Percentiles rank a stretch among this genome's conserved stretches.
These are phyloP conservation scores for Acer campestre DNA, from an alignment of 345 rosid genomes.

Conservation along the genomic window DNA sequence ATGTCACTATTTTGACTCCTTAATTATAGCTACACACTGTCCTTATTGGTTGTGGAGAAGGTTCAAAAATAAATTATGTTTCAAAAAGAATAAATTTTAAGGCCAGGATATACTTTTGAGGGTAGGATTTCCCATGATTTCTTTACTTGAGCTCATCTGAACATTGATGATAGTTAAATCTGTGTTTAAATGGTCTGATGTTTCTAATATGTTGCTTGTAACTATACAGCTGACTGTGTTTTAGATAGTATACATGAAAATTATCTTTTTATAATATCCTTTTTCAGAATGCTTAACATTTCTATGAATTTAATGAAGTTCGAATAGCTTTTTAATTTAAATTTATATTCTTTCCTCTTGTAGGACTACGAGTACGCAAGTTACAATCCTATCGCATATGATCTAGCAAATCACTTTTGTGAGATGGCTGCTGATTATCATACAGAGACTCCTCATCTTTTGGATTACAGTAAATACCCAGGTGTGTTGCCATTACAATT, in stretches of 20 bases:
- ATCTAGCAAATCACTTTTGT: slow-evolving; percentile 94
- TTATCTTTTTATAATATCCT: slow-evolving; percentile 1
- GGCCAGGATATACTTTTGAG: neutral
- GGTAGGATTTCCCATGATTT: neutral
- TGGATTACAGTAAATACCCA: slow-evolving; percentile 85
- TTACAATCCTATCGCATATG: slow-evolving; percentile 85
- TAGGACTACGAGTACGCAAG: slow-evolving; percentile 97
- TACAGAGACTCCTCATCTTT: slow-evolving; percentile 77
- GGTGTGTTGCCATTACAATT: slow-evolving; percentile 41
- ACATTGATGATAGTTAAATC: neutral
- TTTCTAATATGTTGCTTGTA: neutral
- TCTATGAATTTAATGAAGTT: neutral
- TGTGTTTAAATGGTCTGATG: neutral
- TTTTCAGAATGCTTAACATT: slow-evolving; percentile 1
- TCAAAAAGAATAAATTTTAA: neutral
- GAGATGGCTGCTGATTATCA: slow-evolving; percentile 97
- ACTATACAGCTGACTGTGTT: neutral
- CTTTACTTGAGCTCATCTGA: neutral
- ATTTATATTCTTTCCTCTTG: neutral
- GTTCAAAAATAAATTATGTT: neutral
- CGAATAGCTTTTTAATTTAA: neutral
- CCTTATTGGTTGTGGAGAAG: slow-evolving; percentile 3
- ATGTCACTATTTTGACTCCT: neutral
- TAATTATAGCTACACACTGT: neutral
- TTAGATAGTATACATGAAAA: neutral